phyloP scores from a whole-genome alignment of 805 yeast species.

The Sungouiella blattae region DNA sequence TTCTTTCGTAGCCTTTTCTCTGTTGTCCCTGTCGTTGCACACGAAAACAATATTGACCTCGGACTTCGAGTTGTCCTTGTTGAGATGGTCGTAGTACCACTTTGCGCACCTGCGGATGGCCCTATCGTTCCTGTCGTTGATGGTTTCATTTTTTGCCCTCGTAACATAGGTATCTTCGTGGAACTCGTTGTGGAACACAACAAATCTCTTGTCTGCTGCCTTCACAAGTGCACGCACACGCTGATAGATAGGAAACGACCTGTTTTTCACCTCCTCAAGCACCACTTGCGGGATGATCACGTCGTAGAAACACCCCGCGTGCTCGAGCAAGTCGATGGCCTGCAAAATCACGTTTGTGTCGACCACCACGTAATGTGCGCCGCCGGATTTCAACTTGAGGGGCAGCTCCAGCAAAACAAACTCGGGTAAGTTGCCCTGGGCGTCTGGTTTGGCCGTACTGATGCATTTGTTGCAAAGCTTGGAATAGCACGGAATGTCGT shows the following conservation, averaged over 20 bases:
- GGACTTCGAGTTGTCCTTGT: constrained; percentile 21
- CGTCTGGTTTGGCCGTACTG: constrained; percentile 52
- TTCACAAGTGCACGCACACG: constrained; percentile 76
- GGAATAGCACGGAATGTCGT: constrained; percentile 90
- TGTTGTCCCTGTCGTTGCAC: constrained; percentile 75
- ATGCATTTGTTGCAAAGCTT: constrained; percentile 63
- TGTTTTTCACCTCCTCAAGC: constrained; percentile 85
- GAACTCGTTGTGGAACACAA: constrained; percentile 93
- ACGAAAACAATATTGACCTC: constrained; percentile 53
- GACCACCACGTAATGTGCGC: constrained; percentile 75
- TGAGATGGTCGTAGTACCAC: constrained; percentile 72
- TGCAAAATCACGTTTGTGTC: constrained; percentile 87
- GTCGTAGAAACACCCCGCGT: constrained; percentile 71
- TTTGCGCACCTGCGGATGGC: constrained; percentile 73
- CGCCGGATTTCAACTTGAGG: constrained; percentile 41
- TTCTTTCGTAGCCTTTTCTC: constrained; percentile 51
- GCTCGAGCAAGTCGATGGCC: constrained; percentile 88
- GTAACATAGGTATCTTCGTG: constrained; percentile 63
- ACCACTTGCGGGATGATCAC: constrained; percentile 95
- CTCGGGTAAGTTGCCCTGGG: constrained; percentile 61
- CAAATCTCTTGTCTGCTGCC: constrained; percentile 74
- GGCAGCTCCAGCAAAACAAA: constrained; percentile 70
- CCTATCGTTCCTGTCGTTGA: constrained; percentile 88
- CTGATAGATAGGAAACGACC: constrained; percentile 83
- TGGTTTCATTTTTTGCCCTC: constrained; percentile 63